Percentiles rank a stretch among this genome's conserved stretches.
Conservation (phyloP, 352 stramenopile genomes). For the Aphanomyces stellatus region DNA sequence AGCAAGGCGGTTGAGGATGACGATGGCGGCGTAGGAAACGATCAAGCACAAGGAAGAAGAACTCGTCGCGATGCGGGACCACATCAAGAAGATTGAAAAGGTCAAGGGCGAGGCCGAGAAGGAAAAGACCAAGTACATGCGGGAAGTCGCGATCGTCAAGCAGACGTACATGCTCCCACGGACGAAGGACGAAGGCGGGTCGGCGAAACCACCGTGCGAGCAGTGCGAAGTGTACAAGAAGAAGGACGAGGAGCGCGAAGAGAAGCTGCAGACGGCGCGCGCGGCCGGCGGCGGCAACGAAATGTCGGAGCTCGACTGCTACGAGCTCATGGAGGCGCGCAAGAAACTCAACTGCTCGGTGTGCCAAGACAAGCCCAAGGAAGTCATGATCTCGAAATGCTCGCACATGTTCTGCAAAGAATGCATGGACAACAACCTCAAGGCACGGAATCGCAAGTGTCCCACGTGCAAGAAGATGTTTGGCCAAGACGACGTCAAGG, state of each 20-base stretch:
- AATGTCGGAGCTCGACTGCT: conserved; percentile 61
- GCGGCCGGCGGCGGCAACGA: conserved; percentile 27
- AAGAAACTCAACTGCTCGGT: conserved; percentile 81
- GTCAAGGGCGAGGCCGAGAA: conserved; percentile 56
- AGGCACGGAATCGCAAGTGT: conserved; percentile 84
- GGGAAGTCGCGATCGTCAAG: conserved; percentile 53
- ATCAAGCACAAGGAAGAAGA: conserved; percentile 52
- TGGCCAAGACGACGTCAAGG: conserved; percentile 81
- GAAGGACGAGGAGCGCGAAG: not conserved
- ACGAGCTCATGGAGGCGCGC: conserved; percentile 72
- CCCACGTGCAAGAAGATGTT: conserved; percentile 89
- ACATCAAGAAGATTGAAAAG: conserved; percentile 40
- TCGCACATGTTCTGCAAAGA: conserved; percentile 86
- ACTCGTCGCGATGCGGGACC: conserved; percentile 47
- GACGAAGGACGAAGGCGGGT: conserved; percentile 41
- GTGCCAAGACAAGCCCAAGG: conserved; percentile 75
- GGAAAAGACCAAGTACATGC: conserved; percentile 46
- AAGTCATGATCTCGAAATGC: conserved; percentile 85
- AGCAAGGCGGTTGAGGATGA: not conserved
- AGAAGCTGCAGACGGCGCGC: conserved; percentile 22
- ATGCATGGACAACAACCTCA: conserved; percentile 81
- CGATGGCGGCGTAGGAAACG: conserved; percentile 27
- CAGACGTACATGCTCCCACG: conserved; percentile 42
- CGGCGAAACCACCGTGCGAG: conserved; percentile 46
- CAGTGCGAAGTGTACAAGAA: conserved; percentile 30